phyloP scores from a whole-genome alignment of 345 rosid genomes.

The Pugionium cornutum region DNA sequence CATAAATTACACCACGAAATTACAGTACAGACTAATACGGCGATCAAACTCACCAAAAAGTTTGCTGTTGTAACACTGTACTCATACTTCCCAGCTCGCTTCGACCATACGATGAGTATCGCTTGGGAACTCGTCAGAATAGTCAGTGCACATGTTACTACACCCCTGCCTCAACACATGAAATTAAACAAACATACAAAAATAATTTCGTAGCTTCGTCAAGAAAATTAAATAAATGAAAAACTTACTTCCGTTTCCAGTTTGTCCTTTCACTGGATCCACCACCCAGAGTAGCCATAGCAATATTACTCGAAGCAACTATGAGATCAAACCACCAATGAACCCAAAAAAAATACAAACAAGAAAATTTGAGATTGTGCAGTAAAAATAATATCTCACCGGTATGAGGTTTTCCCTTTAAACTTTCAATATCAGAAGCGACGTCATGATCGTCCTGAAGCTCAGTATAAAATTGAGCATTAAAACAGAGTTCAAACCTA shows the following conservation, averaged over 20 bases:
- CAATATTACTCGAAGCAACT: constrained; percentile 48
- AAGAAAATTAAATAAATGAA: background rate
- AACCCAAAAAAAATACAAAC: constrained; percentile 10
- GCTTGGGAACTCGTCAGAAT: constrained; percentile 96
- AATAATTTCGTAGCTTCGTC: no score
- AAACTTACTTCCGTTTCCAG: constrained; percentile 79
- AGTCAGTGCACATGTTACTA: constrained; percentile 83
- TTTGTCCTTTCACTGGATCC: constrained; percentile 48
- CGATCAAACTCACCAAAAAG: constrained; percentile 62
- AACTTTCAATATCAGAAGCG: constrained; percentile 36
- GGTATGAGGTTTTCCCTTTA: constrained; percentile 38
- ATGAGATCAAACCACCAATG: constrained; percentile 26
- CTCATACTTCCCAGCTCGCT: constrained; percentile 96
- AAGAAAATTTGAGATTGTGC: no score
- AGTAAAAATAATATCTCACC: constrained; percentile 3
- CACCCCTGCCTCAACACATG: constrained; percentile 45
- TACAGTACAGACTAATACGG: background rate
- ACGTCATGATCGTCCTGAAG: constrained; percentile 39
- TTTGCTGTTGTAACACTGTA: constrained; percentile 97
- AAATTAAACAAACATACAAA: background rate
- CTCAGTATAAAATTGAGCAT: constrained; percentile 10
- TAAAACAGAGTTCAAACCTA: background rate
- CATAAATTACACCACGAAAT: constrained; percentile 3
- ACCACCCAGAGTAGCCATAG: constrained; percentile 44
- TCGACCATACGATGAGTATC: constrained; percentile 95